Percentiles rank a stretch among this genome's conserved stretches.
phyloP scores from a whole-genome alignment of 2,329 filamentous ascomycete species.

The Didymella arachidicola region DNA sequence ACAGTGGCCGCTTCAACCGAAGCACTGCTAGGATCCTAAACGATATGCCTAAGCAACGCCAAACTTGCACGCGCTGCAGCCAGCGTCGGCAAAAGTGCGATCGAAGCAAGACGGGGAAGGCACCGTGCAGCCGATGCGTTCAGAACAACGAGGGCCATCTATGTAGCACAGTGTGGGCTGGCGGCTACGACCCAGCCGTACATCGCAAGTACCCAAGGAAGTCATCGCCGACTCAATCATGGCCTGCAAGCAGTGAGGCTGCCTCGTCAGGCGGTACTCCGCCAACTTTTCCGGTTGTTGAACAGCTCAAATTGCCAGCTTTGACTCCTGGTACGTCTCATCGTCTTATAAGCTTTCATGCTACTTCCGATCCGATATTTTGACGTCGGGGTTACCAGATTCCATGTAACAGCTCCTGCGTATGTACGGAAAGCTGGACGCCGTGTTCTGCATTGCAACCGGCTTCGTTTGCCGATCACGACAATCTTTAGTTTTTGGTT shows the following conservation, averaged over 20 bases:
- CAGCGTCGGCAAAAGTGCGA: slow-evolving; percentile 46
- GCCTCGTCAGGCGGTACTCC: slow-evolving; percentile 23
- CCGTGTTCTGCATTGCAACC: background rate
- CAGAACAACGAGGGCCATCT: slow-evolving; percentile 44
- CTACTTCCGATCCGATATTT: too few relatives aligned
- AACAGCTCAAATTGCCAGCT: slow-evolving; percentile 14
- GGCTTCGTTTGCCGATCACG: too few relatives aligned
- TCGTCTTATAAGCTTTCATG: background rate
- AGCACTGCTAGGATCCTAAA: slow-evolving; percentile 6
- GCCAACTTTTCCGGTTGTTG: slow-evolving; percentile 3
- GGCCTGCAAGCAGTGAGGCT: slow-evolving; percentile 22
- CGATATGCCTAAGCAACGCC: slow-evolving; percentile 43
- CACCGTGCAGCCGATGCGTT: slow-evolving; percentile 37
- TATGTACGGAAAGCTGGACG: background rate
- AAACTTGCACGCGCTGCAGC: slow-evolving; percentile 45
- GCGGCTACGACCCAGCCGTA: slow-evolving; percentile 44
- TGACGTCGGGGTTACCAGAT: background rate
- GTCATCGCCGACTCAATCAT: slow-evolving; percentile 10
- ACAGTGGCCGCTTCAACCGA: slow-evolving; percentile 4
- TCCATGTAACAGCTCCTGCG: too few relatives aligned
- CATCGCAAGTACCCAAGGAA: slow-evolving; percentile 41
- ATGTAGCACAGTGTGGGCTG: slow-evolving; percentile 44
- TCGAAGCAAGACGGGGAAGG: slow-evolving; percentile 30
- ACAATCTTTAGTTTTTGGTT: background rate
- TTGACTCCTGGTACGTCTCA: slow-evolving; percentile 14